Evolutionary conservation across 352 stramenopile genomes (phyloP), one percentile per base, ranked within the genome.

Genomic region (Phytophthora citrophthora): DNA sequence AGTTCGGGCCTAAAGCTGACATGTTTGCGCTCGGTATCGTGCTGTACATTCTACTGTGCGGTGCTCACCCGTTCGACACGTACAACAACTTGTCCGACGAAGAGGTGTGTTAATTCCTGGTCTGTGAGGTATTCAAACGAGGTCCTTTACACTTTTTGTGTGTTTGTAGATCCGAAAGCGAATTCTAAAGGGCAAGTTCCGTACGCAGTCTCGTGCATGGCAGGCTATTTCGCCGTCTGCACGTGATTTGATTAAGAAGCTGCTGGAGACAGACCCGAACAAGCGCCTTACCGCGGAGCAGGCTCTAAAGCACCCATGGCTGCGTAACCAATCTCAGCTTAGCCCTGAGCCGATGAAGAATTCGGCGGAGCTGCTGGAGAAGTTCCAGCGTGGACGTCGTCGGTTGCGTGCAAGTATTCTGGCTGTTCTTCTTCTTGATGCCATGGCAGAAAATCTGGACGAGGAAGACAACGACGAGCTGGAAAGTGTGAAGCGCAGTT

Each of bases 61-160:
- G 87, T 11, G 76, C 79, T 10, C 87, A 95, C 47, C 87, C 87
- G 31, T 95, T 94, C 53, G 87, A 95, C 56, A 82, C 83, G 16
- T 91, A 92, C 60, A 95, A 95, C 72, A 93, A 93, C 53, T 61
- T 92, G 51, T 89, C 83, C 0, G 87, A 95, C 44, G 81, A 93
- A 68, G 83, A 93, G 76, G 82, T 91, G 68, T 13, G 61, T 6
- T 3, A 2, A 46, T 5, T 40, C 9, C 8, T 44, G 29, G 23
- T 24, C 9, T 53, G 13, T 55, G 26, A 31, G 4, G 13, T 4
- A 41, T 52, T 15, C 2, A 45, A 36, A 31, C 20, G 40, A 45
- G 10, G 12, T 66, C 29, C 64, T 12, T 34, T 27, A n/a, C 1
- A 6, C 29, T 46, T 10, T 48, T 49, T 52, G n/a, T 18, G 32